Evolutionary conservation across 2,329 filamentous ascomycete genomes (phyloP).

Genomic region (Aspergillus persii): DNA sequence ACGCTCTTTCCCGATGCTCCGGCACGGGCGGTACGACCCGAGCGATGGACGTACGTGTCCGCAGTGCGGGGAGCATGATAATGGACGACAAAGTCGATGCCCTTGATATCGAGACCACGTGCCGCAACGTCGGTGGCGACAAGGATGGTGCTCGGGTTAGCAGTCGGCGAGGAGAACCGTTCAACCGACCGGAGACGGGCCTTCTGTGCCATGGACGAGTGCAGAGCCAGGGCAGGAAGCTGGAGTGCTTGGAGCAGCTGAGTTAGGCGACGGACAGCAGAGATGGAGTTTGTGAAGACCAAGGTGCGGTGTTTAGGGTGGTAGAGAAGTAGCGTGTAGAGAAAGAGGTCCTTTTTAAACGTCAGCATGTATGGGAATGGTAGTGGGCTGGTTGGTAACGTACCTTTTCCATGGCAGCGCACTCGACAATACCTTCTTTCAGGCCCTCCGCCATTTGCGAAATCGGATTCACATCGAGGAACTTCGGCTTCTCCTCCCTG

Average conservation of each 20-base stretch:
- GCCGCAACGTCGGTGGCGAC: constrained; percentile 93
- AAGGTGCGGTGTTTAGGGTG: constrained; percentile 78
- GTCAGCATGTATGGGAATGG: background rate
- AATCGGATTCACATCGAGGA: constrained; percentile 86
- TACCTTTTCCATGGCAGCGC: constrained; percentile 88
- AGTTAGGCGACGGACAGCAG: constrained; percentile 79
- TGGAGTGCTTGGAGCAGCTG: constrained; percentile 81
- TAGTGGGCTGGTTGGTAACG: constrained; percentile 10
- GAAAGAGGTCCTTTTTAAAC: constrained; percentile 70
- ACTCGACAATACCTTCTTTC: constrained; percentile 88
- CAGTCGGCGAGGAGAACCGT: constrained; percentile 67
- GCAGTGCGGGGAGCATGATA: constrained; percentile 92
- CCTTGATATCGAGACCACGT: constrained; percentile 87
- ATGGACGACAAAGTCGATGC: constrained; percentile 85
- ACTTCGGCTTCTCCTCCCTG: constrained; percentile 76
- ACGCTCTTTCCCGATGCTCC: constrained; percentile 75
- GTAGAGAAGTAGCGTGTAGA: constrained; percentile 82
- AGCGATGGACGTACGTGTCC: constrained; percentile 92
- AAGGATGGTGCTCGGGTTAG: constrained; percentile 64
- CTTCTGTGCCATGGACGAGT: constrained; percentile 95
- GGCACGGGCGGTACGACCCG: constrained; percentile 87
- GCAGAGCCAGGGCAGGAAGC: constrained; percentile 72
- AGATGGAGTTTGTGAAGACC: constrained; percentile 95
- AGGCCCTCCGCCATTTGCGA: constrained; percentile 84
- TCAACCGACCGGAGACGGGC: constrained; percentile 90